Evolutionary conservation across 768 basidiomycete species (phyloP).

Genomic region (Tulasnella sp.): DNA sequence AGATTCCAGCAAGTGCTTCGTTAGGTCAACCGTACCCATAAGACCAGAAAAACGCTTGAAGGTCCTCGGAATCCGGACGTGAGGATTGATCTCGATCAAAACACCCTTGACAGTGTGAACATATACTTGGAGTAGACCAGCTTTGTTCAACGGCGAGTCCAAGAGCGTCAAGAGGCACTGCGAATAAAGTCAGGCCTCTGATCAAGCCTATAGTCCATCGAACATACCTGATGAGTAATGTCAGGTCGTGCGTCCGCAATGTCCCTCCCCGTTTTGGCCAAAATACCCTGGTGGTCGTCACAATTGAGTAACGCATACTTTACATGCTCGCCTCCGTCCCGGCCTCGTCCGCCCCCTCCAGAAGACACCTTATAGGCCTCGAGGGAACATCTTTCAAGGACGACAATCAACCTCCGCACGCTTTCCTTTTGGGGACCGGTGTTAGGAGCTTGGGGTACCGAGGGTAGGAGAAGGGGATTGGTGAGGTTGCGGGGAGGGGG

Average conservation of each 20-base stretch:
- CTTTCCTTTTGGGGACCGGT: conserved; percentile 50
- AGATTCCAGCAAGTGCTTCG: background rate
- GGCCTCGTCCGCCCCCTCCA: conserved; percentile 47
- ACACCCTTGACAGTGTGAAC: conserved; percentile 97
- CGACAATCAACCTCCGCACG: conserved; percentile 75
- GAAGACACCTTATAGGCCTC: conserved; percentile 86
- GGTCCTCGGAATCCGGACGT: conserved; percentile 95
- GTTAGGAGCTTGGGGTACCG: conserved; percentile 73
- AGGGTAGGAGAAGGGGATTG: conserved; percentile 81
- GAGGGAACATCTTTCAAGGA: conserved; percentile 92
- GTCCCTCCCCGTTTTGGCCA: conserved; percentile 96
- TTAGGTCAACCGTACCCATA: conserved; percentile 67
- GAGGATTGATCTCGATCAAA: conserved; percentile 97
- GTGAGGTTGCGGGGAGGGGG: conserved; percentile 70
- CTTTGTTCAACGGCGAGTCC: conserved; percentile 97
- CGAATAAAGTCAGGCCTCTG: background rate
- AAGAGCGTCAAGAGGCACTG: conserved; percentile 95
- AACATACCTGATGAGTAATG: conserved; percentile 92
- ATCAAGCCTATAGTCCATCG: background rate
- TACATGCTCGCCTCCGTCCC: conserved; percentile 68
- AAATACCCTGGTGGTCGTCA: conserved; percentile 97
- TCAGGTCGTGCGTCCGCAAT: conserved; percentile 99
- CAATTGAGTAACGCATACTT: conserved; percentile 98
- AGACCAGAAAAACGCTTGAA: conserved; percentile 98
- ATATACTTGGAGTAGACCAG: conserved; percentile 94